Base-by-base conservation (phyloP, 371 early-diverging fungal genomes). In the Blyttiomyces sp. region DNA sequence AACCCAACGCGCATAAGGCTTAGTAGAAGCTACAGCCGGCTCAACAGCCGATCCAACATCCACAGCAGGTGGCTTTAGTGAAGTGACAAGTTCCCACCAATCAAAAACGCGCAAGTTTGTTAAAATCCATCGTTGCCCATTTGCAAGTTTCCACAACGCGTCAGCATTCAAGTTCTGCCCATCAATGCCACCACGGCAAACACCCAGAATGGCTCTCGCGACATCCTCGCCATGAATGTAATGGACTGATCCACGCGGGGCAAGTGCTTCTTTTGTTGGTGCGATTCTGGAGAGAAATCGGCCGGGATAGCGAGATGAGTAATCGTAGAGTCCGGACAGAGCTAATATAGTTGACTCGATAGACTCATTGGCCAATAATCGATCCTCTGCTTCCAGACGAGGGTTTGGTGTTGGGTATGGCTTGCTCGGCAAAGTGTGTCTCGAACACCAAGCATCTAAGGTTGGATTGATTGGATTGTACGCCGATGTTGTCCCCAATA, bases 191-290 rank as follows among this genome's bases (percentile, higher is more conserved):
- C n/a, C n/a, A n/a, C n/a, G n/a, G n/a, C n/a, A n/a, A n/a, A 69
- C 61, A 13, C 69, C 64, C 1, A 73, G 36, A 9, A 81, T 68
- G 9, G 77, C 71, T 0, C 75, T 57, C 1, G 85, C 84, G 0
- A 74, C 80, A 57, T 85, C 85, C 6, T 61, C 63, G 4, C 83
- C 82, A 49, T 83, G 84, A n/a, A 83, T 85, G 82, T 43, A 85
- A 49, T 65, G 66, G 30, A 65, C 66, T 32, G 54, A 53, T 26
- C 70, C 62, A n/a, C 76, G 68, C 2, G 30, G 30, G 30, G 57
- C 59, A 53, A 85, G 60, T 31, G 69, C 64, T 9, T 68, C 74
- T 30, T 70, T 68, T 24, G 64, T 62, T 17, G 71, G 61, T 23
- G 75, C 81, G 43, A 78, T 70, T 43, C 80, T 76, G 1, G 57